Evolutionary conservation across 2,329 filamentous ascomycete species (phyloP).

Genomic region (Paracoccidioides lutzii): DNA sequence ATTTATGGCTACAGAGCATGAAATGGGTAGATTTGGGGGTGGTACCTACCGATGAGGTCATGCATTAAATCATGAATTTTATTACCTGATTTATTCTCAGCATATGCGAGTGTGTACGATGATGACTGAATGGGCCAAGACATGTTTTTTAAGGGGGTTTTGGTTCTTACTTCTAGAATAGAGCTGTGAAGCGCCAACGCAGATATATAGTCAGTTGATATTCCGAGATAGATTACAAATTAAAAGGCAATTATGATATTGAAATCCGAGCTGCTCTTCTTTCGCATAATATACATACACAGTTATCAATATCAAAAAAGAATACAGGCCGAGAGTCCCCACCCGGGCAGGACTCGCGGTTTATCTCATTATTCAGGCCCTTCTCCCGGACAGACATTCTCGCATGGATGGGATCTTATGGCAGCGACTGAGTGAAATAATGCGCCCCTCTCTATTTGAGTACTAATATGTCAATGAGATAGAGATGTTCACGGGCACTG

Average conservation of each 20-base stretch:
- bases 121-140: not conserved
- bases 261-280: not conserved
- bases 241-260: not conserved
- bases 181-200: slow-evolving; percentile 36
- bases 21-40: not conserved
- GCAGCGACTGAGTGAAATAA: no score
- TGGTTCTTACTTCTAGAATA: slow-evolving; percentile 63
- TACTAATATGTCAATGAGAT: no score
- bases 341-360: not conserved
- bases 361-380: not conserved
- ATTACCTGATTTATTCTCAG: slow-evolving; percentile 38
- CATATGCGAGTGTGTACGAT: not conserved
- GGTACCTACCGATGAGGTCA: slow-evolving; percentile 51
- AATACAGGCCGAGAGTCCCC: slow-evolving; percentile 41
- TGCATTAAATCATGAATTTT: slow-evolving; percentile 85
- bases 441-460: no score
- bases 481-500: no score
- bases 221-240: not conserved
- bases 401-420: not conserved
- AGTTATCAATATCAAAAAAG: slow-evolving; percentile 96
- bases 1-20: slow-evolving; percentile 11
- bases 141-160: not conserved
- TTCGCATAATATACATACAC: slow-evolving; percentile 39
- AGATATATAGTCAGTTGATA: slow-evolving; percentile 4
- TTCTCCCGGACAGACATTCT: not conserved